Evolutionary conservation across 345 rosid species (phyloP), one percentile per base, ranked within the genome.

Genomic region (Populus euphratica): DNA sequence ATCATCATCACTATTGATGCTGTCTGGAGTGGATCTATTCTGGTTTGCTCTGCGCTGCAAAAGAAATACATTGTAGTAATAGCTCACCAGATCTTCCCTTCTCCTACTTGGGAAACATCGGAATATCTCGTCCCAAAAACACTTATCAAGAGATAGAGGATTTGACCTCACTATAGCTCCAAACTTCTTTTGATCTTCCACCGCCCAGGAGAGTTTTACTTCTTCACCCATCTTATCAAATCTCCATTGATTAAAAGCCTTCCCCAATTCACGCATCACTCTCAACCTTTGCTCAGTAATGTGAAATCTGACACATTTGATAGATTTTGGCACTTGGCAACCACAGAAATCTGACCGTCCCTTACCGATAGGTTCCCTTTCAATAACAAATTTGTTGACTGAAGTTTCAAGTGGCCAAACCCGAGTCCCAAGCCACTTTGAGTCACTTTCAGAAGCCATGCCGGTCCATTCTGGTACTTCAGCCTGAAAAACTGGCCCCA

Each of bases 341-440:
- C 99, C 94, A 80, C 99, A 93, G 68, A 85, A 75, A 74, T 90
- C 93, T 75, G 84, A 86, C 77, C 98, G 91, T 81, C 96, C 98
- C 84, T 87, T 93, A 44, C 99, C 99, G 49, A 96, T 92, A 2
- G 86, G 95, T 76, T 91, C 96, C 81, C 94, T 83, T 87, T 96
- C 97, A 38, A 93, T 83, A n/a, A 92, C 82, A 77, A 64, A 27
- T 43, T 66, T 86, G 43, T 14, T 72, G 69, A 82, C 82, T 44
- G 77, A 73, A 61, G 75, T 83, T 67, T 75, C 87, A 76, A 82
- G 84, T 38, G 98, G 98, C 99, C 99, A 96, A 70, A 86, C 47
- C 76, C 33, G 88, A 50, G 83, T 80, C 65, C 99, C 99, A n/a
- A 86, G 69, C 98, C 99, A 93, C 84, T 92, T 92, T 35, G 78